Evolutionary conservation across 1,139 yeast genomes (phyloP).

Genomic region (Arxiozyma heterogenica): DNA sequence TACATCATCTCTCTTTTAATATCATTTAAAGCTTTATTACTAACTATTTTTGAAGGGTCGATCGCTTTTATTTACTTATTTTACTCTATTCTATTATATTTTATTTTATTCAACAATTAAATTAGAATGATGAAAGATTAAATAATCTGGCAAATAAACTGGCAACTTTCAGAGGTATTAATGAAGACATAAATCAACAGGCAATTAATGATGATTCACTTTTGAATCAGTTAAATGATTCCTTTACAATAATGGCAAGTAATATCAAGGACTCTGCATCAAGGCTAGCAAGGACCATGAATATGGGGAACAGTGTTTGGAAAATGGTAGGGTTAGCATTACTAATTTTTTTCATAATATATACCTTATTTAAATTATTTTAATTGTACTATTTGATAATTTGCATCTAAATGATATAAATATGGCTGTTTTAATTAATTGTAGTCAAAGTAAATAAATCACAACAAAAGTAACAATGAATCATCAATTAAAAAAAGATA

Average conservation of each 20-base stretch:
- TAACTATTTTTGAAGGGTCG: background rate
- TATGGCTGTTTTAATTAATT: no score
- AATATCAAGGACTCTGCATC: conserved; percentile 60
- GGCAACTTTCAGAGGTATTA: conserved; percentile 50
- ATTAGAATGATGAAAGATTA: conserved; percentile 48
- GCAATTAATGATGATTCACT: conserved; percentile 48
- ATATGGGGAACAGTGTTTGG: conserved; percentile 48
- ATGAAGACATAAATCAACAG: conserved; percentile 54
- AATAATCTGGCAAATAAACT: conserved; percentile 53
- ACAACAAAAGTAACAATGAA: no score
- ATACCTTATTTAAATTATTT: conserved; percentile 53
- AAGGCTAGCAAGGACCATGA: conserved; percentile 52
- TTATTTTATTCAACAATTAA: background rate
- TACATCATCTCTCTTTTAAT: no score
- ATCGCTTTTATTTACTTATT: background rate
- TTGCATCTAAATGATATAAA: no score
- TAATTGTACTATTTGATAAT: conserved; percentile 12
- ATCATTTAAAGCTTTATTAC: background rate
- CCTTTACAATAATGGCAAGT: conserved; percentile 51
- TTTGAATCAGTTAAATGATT: conserved; percentile 48
- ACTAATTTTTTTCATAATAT: conserved; percentile 52
- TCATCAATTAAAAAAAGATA: background rate
- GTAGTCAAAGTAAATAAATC: background rate
- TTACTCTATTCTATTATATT: background rate
- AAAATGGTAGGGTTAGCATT: conserved; percentile 53